A percentile compares a stretch with the other conserved stretches of the same genome.
These are phyloP conservation scores for Mycena rebaudengoi DNA, from an alignment of 768 basidiomycete species.

Conservation along the genomic window DNA sequence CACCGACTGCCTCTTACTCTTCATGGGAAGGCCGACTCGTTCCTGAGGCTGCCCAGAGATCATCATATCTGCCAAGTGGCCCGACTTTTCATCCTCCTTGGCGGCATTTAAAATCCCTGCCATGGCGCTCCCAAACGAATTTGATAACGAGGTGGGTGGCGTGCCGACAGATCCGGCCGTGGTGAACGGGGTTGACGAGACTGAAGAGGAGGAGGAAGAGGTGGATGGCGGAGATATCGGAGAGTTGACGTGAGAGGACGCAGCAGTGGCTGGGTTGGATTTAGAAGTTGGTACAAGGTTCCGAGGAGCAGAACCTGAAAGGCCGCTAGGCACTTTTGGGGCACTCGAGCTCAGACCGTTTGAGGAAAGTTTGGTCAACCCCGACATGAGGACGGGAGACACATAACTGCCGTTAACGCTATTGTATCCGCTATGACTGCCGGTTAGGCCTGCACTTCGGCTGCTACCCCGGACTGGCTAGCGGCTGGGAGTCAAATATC, in stretches of 20 bases:
- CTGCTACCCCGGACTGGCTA: constrained; percentile 66
- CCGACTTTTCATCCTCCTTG: constrained; percentile 34
- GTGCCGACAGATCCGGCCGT: constrained; percentile 56
- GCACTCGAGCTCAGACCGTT: constrained; percentile 46
- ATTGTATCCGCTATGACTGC: constrained; percentile 44
- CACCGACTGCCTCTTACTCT: constrained; percentile 43
- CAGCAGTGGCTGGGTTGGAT: constrained; percentile 24
- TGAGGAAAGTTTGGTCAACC: constrained; percentile 35
- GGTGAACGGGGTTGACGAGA: constrained; percentile 50
- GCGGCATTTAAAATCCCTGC: constrained; percentile 49
- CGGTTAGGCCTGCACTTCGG: constrained; percentile 27
- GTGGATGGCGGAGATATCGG: constrained; percentile 49
- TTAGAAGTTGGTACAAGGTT: constrained; percentile 19
- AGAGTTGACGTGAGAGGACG: constrained; percentile 27
- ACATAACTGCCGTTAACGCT: constrained; percentile 52
- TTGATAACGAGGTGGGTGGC: constrained; percentile 64
- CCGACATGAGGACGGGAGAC: constrained; percentile 50
- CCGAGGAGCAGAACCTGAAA: constrained; percentile 40
- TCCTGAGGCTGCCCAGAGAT: constrained; percentile 28
- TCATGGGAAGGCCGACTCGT: constrained; percentile 41
- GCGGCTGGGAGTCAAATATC: constrained; percentile 84
- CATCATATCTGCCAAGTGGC: constrained; percentile 3
- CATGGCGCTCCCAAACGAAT: constrained; percentile 55
- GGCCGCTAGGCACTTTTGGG: constrained; percentile 49
- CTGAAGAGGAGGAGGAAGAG: constrained; percentile 63